Evolutionary conservation across 2,329 filamentous ascomycete species (phyloP), one percentile per base, ranked within the genome.

Genomic region (Hypoxylon sp.): DNA sequence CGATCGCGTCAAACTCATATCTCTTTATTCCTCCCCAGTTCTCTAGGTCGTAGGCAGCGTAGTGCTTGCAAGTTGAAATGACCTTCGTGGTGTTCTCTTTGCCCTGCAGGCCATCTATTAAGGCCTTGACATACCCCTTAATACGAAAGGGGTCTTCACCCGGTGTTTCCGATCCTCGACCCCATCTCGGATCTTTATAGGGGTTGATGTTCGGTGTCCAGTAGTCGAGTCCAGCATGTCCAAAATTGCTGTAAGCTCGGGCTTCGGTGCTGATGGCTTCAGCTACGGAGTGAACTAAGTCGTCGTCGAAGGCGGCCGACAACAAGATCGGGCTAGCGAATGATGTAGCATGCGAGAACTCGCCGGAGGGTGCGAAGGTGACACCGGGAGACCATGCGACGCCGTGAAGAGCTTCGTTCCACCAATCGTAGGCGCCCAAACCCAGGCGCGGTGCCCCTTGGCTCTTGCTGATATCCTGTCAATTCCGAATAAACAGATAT

Each of bases 331-430:
- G 74, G 12, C 61, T 73, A 3, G 76, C 68, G 51, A 78, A 78
- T 3, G 74, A 76, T 5, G 77, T 78, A 3, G 76, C 76, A 9
- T 72, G 67, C 2, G 71, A 69, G 50, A 72, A 78, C 48, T 76
- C 71, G 12, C 70, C 71, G 2, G 67, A 67, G 8, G 52, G 39
- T 3, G 47, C 61, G 53, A 76, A 76, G 1, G 32, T 61, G 5
- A 77, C 74, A 0, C 87, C 88, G 0, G 84, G 84, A 19, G 82
- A 82, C 3, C 69, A 73, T 3, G 84, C 88, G 0, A 91, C 80
- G 1, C 89, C 89, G 71, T 91, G 89, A 0, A 90, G 82, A 1
- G 84, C 88, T 75, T 88, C 87, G 46, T 81, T 84, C 86, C 87
- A 90, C 80, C 87, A 88, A 69, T 86, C 80, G 69, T 91, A 91